Base-by-base conservation (phyloP, 768 basidiomycete species). In the Candolleomyces eurysporus region DNA sequence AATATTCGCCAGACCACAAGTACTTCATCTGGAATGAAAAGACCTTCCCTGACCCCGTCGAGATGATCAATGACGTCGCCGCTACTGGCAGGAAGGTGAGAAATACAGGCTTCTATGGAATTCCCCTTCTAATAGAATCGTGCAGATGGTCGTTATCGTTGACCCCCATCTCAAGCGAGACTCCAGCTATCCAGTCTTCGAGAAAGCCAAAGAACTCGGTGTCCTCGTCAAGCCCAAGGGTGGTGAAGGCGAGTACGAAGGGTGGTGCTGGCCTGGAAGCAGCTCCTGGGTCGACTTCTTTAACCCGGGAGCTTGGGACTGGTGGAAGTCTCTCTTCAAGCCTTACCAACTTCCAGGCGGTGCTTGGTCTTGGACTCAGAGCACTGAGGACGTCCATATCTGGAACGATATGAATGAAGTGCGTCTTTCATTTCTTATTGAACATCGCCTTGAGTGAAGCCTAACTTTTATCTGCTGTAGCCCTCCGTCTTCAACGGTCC, bases 381-480 rank as follows among this genome's bases (percentile, higher is more conserved):
- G 95, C 65, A 94, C 93, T 2, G 85, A 88, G 32, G 84, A 86
- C 65, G 83, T 98, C 14, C 89, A 89, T 72, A 94, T 98, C 66
- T 99, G 97, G 97, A 98, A 98, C 71, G 97, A 99, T 70, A 99
- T 99, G 97, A 98, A 98, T 66, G 97, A 98, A 85, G 94, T 94
- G 55, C 8, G 79, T 60, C 30, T 48, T 19, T 43, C 16, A 9
- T 26, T 19, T 43, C 16, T 7, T 26, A 9, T 1, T 6, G 40
- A 16, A 0, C 5, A 2, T 26, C 42, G 40, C 39, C 11, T 30
- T n/a, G 16, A 19, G 54, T 57, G 49, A 55, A 50, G 3, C 43
- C 26, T 49, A 40, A 45, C 48, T 30, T 21, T 30, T 57, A n/a
- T 13, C 30, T 26, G 40, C 61, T 61, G 45, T 64, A 69, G 93